Base-by-base conservation (phyloP, 805 yeast species). In the Schwanniomyces yamadae region DNA sequence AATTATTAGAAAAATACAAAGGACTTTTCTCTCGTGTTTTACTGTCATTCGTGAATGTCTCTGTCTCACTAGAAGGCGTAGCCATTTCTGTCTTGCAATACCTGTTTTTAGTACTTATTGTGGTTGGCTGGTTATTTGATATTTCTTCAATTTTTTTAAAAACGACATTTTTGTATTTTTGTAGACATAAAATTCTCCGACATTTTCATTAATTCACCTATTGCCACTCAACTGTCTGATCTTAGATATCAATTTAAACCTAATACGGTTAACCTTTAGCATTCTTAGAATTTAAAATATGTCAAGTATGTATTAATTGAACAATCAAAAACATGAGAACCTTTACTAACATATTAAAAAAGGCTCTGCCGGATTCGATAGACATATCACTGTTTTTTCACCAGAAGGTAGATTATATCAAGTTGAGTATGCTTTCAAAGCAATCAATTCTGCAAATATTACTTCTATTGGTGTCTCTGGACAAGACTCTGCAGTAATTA, bases 331-430 rank as follows among this genome's bases (percentile, higher is more conserved):
- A 7, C 13, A 4, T 13, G 21, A 8, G 3, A 3, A 21, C 11
- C n/a, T 23, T 60, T 69, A 73, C 73, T 73, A 39, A 74, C 75
- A 33, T 27, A 66, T 64, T n/a, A n/a, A n/a, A 22, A 30, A 52
- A 71, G 82, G 79, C 45, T 73, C 82, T 44, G 95, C 98, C n/a
- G 99, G 99, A 36, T 93, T 90, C 62, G 99, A 93, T 70, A 85
- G 99, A 73, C 99, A 93, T 63, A 93, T 93, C 62, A 93, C 99
- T 19, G 90, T 93, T 53, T 93, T 93, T 70, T 91, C 98, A 25
- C 99, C 99, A 14, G 99, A 93, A 61, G 99, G 99, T 30, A 82
- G 99, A 64, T 74, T 93, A 43, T 93, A 84, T 67, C 99, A 93
- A 68, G 99, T 91, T 23, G 99, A 93, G 63, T 93, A 93, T 58